phyloP scores from a whole-genome alignment of 768 basidiomycete genomes.

The Mycena polygramma region DNA sequence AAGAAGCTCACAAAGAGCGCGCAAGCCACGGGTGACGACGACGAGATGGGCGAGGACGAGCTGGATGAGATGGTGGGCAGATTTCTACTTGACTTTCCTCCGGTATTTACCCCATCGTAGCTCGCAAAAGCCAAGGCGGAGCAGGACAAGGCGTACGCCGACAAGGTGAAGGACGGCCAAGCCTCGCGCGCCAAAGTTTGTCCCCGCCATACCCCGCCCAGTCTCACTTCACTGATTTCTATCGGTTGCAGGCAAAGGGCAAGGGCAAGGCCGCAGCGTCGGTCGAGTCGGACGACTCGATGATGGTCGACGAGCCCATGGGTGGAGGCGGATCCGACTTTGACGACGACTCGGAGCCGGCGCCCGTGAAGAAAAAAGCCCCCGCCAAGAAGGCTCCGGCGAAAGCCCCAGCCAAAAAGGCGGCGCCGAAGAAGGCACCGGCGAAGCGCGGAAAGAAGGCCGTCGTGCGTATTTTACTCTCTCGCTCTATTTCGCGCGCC shows the following conservation, averaged over 20 bases:
- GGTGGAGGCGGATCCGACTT: slow-evolving; percentile 65
- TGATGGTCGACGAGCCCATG: slow-evolving; percentile 77
- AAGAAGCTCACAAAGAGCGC: slow-evolving; percentile 77
- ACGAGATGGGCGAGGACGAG: slow-evolving; percentile 78
- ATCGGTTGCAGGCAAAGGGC: slow-evolving; percentile 60
- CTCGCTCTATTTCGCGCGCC: not conserved
- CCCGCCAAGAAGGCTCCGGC: slow-evolving; percentile 50
- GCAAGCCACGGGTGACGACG: slow-evolving; percentile 59
- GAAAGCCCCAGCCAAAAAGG: slow-evolving; percentile 54
- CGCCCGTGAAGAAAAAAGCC: slow-evolving; percentile 61
- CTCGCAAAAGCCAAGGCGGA: slow-evolving; percentile 78
- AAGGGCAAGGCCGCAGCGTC: slow-evolving; percentile 59
- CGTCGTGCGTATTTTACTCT: slow-evolving; percentile 44
- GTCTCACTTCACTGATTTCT: not conserved
- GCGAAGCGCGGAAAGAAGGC: slow-evolving; percentile 69
- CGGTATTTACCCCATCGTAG: slow-evolving; percentile 50
- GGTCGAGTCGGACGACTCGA: slow-evolving; percentile 77
- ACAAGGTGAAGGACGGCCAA: slow-evolving; percentile 56
- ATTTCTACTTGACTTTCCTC: not conserved
- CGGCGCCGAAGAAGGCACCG: slow-evolving; percentile 55
- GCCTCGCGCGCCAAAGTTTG: slow-evolving; percentile 60
- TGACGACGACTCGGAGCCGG: slow-evolving; percentile 63
- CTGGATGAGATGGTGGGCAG: slow-evolving; percentile 74
- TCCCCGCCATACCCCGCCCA: not conserved
- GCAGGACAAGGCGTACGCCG: slow-evolving; percentile 73